Percentiles rank a stretch among this genome's conserved stretches.
phyloP scores from a whole-genome alignment of 2,329 filamentous ascomycete genomes.

The Pestalotiopsis sp. region DNA sequence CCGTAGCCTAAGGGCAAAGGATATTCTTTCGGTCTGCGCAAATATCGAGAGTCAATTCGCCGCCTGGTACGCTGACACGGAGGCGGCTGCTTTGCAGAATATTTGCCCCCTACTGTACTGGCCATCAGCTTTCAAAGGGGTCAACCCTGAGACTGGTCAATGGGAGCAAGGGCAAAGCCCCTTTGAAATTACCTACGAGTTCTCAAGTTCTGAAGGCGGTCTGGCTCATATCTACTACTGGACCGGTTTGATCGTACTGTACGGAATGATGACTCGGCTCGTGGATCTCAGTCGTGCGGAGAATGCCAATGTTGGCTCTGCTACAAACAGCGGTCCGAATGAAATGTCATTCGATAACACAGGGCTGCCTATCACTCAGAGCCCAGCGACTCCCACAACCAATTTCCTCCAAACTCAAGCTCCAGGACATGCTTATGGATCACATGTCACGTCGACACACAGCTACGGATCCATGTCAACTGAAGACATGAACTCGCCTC shows the following conservation, averaged over 20 bases:
- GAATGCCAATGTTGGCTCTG: constrained; percentile 41
- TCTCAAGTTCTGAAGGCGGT: constrained; percentile 46
- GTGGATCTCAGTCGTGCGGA: constrained; percentile 43
- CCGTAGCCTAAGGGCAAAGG: constrained; percentile 48
- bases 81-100: constrained; percentile 22
- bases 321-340: background rate
- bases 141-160: constrained; percentile 24
- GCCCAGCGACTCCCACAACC: background rate
- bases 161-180: constrained; percentile 36
- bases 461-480: background rate
- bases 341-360: background rate
- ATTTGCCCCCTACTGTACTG: constrained; percentile 40
- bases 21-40: constrained; percentile 50
- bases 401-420: background rate
- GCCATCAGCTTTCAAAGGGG: constrained; percentile 33
- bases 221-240: constrained; percentile 57
- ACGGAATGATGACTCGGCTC: constrained; percentile 49
- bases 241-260: constrained; percentile 52
- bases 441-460: background rate
- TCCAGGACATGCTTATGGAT: background rate
- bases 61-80: constrained; percentile 45
- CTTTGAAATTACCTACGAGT: constrained; percentile 47
- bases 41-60: constrained; percentile 50
- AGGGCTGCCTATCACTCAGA: background rate
- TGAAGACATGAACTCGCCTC: background rate